Percentiles rank a stretch among this genome's conserved stretches.
phyloP scores from a whole-genome alignment of 2,329 filamentous ascomycete genomes.

The Tolypocladium tundrense region DNA sequence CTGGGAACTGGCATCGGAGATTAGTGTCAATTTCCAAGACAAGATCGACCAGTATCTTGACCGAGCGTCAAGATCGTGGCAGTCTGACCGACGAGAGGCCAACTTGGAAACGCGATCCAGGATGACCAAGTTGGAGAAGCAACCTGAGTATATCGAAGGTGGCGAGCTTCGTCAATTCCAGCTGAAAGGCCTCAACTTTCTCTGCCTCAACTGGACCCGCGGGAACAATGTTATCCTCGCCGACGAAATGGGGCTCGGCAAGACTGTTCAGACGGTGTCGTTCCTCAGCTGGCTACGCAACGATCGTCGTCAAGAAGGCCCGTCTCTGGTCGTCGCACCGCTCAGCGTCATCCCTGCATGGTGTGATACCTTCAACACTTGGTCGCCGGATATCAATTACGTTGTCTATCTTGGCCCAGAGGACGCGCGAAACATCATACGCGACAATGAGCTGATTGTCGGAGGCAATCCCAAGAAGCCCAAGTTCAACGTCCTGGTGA shows the following conservation, averaged over 20 bases:
- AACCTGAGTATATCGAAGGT: conserved; percentile 75
- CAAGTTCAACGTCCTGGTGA: conserved; percentile 96
- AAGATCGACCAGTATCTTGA: conserved; percentile 90
- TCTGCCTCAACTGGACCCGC: conserved; percentile 91
- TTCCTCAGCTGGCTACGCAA: conserved; percentile 97
- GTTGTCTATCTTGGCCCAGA: conserved; percentile 93
- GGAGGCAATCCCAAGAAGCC: conserved; percentile 80
- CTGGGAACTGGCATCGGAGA: conserved; percentile 72
- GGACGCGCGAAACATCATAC: conserved; percentile 74
- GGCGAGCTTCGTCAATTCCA: conserved; percentile 90
- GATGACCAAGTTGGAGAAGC: conserved; percentile 65
- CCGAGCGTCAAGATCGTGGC: conserved; percentile 68
- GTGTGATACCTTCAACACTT: conserved; percentile 95
- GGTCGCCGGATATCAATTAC: conserved; percentile 94
- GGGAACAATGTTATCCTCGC: conserved; percentile 94
- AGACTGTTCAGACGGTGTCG: conserved; percentile 93
- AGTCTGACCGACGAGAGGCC: conserved; percentile 68
- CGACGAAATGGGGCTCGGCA: conserved; percentile 97
- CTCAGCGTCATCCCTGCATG: conserved; percentile 95
- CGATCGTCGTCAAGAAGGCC: conserved; percentile 79
- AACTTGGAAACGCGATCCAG: conserved; percentile 64
- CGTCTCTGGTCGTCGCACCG: conserved; percentile 94
- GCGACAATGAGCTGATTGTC: conserved; percentile 78
- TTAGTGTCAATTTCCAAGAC: conserved; percentile 70
- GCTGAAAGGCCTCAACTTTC: conserved; percentile 85